Evolutionary conservation across 208 protist genomes (phyloP), one percentile per base, ranked within the genome.

Genomic region (Crithidia fasciculata): DNA sequence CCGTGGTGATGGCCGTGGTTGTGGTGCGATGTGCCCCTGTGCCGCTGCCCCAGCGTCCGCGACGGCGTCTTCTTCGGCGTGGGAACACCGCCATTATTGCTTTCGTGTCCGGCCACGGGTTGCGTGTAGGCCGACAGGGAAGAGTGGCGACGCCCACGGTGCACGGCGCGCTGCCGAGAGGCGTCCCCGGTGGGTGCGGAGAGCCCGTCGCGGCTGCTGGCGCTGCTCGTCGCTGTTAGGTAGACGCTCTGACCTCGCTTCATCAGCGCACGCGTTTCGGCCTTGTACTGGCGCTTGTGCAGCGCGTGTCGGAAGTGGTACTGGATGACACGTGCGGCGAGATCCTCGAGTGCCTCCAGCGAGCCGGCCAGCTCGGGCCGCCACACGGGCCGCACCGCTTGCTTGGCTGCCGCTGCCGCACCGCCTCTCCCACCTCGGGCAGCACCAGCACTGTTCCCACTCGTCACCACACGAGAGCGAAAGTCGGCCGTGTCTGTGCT

Each of bases 241-340:
- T 61, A 61, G 60, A 69, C 67, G 16, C 39, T 57, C 57, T 81
- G 70, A 15, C 74, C 61, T 2, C 54, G 69, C 2, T 58, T 37
- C 37, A 81, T 49, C 8, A 86, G 50, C 18, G 69, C 66, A 0
- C 62, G 72, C 37, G 80, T 88, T 50, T 72, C 83, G 8, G 69
- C 66, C 12, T 49, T 59, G 65, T 73, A 87, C 18, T 54, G 72
- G 44, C 81, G 89, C 3, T 78, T 72, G 39, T 70, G 41, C 39
- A 41, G 64, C 45, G 83, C 85, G 5, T 60, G 47, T 18, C 83
- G 78, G 67, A 76, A 95, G 43, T 72, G 78, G 45, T 86, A 72
- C 69, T 95, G 91, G 69, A 95, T 91, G 28, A 93, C 69, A 18
- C 76, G 83, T 2, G 88, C 91, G 0, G 91, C 86, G 60, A 83